Base-by-base conservation (phyloP, 2,329 filamentous ascomycete genomes). In the Diaporthe longicolla region DNA sequence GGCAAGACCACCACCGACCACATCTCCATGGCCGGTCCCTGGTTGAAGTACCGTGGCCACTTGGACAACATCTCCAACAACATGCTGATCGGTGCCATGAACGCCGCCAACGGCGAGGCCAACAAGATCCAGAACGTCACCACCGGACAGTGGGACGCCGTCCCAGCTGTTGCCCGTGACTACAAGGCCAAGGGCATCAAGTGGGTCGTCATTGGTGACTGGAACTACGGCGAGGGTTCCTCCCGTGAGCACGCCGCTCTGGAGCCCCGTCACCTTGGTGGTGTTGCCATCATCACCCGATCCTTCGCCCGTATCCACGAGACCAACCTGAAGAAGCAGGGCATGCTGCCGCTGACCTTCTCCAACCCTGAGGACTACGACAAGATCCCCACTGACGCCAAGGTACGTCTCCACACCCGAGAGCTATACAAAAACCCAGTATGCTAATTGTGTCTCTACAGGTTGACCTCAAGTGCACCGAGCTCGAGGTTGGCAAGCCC, bases 281-380 rank as follows among this genome's bases (percentile, higher is more conserved):
- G 96, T 85, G 91, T 98, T 81, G 97, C 96, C 82, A 98, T 99
- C 89, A 97, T 99, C 84, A 95, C 93, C 82, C 93, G 95, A 83
- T 94, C 91, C 78, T 99, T 99, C 84, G 97, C 97, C 82, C 97
- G 97, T 93, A 99, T 99, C 83, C 97, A 99, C 91, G 97, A 99
- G 91, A 99, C 97, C 89, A 99, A 99, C 92, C 88, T 99, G 89
- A 99, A 99, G 94, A 99, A 99, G 93, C 97, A 99, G 92, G 97
- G 97, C 87, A 98, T 99, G 96, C 94, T 99, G 87, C 97, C 97
- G 81, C 91, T 99, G 78, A 98, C 95, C 81, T 99, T 99, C 88
- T 87, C 91, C 74, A 92, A 98, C 83, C 96, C 96, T 73, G 96
- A 93, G 83, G 97, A 99, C 86, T 99, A 99, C 86, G 97, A 99